Evolutionary conservation across 371 early-diverging fungal genomes (phyloP).

Genomic region (Rhizopus sp.): DNA sequence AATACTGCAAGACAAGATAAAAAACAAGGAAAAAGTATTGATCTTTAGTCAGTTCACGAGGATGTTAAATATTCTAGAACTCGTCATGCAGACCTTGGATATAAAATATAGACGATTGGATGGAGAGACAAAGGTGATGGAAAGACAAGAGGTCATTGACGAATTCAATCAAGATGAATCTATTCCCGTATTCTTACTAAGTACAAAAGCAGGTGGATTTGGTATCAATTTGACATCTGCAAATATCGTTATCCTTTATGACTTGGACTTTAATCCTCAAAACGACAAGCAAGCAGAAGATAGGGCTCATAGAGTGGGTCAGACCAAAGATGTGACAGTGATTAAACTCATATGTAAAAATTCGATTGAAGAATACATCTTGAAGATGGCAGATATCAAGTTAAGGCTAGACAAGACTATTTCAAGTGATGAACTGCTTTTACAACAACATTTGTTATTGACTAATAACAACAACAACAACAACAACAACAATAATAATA

Average conservation of each 20-base stretch:
- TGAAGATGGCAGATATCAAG: conserved; percentile 68
- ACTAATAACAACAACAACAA: conserved; percentile 8
- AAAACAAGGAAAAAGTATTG: conserved; percentile 60
- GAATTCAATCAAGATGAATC: conserved; percentile 65
- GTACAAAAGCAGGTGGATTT: conserved; percentile 92
- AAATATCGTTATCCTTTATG: conserved; percentile 85
- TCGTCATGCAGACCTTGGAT: conserved; percentile 50
- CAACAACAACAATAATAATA: conserved; percentile 3
- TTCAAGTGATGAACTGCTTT: conserved; percentile 6
- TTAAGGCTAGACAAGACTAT: conserved; percentile 68
- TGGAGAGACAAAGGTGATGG: conserved; percentile 65
- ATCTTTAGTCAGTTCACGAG: conserved; percentile 86
- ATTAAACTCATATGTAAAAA: conserved; percentile 70
- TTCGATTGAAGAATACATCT: conserved; percentile 79
- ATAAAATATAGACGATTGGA: conserved; percentile 62
- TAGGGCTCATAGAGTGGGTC: conserved; percentile 90
- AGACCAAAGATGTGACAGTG: conserved; percentile 84
- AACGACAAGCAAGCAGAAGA: conserved; percentile 96
- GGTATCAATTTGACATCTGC: conserved; percentile 87
- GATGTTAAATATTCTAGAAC: conserved; percentile 63
- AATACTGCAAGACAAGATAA: conserved; percentile 60
- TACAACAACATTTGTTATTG: conserved; percentile 4
- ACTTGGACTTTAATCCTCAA: conserved; percentile 95
- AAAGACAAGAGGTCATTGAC: conserved; percentile 79
- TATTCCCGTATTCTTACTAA: conserved; percentile 81